Base-by-base conservation (phyloP, 164 flowering plant genomes). In the Warburgia ugandensis region DNA sequence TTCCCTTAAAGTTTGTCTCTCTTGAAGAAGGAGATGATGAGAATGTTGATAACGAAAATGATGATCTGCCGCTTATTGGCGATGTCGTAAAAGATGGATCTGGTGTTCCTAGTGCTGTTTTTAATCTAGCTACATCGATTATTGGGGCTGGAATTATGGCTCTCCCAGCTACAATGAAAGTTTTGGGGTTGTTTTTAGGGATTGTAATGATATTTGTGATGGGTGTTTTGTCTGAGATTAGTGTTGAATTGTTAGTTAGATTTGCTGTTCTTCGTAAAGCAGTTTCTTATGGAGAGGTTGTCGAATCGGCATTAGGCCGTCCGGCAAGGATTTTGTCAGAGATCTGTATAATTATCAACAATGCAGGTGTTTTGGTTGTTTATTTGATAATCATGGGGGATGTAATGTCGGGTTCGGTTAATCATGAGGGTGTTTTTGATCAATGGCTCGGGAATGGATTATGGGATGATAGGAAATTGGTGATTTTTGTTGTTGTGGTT, bases 61-160 rank as follows among this genome's bases (percentile, higher is more conserved):
- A 79, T 62, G 61, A 72, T 55, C 52, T 73, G 17, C 80, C 88
- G 2, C 72, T 73, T 41, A 61, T 80, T 50, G 46, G 8, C 14
- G 72, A 50, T 8, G 69, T 32, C 5, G 55, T 28, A 6, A 56
- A 37, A 1, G 54, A 54, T 16, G 81, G 79, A 29, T 81, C 95
- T 2, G 86, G 87, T 38, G 36, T 86, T 5, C 48, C 73, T 0
- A 86, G 97, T 28, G 99, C 99, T 0, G 88, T 94, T 29, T 94
- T 94, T 50, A 94, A 94, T 35, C 81, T 94, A 28, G 66, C 95
- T 2, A 94, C 99, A 0, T 61, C 97, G 4, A 75, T 94, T n/a
- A 76, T 89, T 43, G 97, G 99, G 5, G 97, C 97, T 14, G 99
- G 99, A n/a, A 79, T 94, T 40, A 94, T 94, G 99, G 97, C 99